These are phyloP conservation scores for Fusarium transvaalense DNA, from an alignment of 2,329 filamentous ascomycete species.

Conservation along the genomic window DNA sequence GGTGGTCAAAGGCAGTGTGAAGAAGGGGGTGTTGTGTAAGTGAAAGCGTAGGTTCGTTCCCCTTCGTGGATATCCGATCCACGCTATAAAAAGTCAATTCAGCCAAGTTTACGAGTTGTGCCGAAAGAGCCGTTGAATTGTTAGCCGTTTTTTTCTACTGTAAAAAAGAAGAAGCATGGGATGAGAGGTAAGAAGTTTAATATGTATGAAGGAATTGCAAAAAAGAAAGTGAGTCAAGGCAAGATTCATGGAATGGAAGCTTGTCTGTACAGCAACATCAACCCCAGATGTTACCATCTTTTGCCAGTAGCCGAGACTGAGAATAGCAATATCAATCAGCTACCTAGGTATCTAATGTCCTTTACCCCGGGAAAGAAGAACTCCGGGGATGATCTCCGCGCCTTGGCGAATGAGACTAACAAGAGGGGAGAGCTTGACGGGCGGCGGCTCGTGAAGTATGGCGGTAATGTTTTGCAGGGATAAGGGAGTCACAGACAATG, in stretches of 20 bases:
- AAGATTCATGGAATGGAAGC: not conserved
- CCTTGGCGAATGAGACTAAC: slow-evolving; percentile 15
- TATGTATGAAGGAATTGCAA: not conserved
- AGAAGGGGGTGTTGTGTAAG: not conserved
- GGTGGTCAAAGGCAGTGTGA: slow-evolving; percentile 28
- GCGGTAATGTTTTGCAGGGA: not conserved
- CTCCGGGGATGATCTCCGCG: slow-evolving; percentile 9
- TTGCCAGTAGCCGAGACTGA: slow-evolving; percentile 11
- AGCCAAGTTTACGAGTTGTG: slow-evolving; percentile 11
- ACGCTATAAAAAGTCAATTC: slow-evolving; percentile 32
- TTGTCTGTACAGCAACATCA: slow-evolving; percentile 9
- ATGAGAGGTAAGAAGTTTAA: too few species aligned
- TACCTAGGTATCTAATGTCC: not conserved
- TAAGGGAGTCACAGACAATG: not conserved
- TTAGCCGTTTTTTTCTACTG: slow-evolving; percentile 10
- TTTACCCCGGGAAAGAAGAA: slow-evolving; percentile 16
- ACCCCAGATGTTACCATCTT: not conserved
- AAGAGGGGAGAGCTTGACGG: not conserved
- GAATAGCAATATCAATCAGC: slow-evolving; percentile 32
- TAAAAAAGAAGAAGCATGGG: not conserved
- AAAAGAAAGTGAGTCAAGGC: not conserved
- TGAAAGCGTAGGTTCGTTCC: slow-evolving; percentile 1
- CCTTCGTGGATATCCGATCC: slow-evolving; percentile 11
- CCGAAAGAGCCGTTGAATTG: slow-evolving; percentile 29
- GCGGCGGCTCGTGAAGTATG: slow-evolving; percentile 1